Evolutionary conservation across 148 eudicot genomes (phyloP).

Genomic region (Rhododendron kiyosumense): DNA sequence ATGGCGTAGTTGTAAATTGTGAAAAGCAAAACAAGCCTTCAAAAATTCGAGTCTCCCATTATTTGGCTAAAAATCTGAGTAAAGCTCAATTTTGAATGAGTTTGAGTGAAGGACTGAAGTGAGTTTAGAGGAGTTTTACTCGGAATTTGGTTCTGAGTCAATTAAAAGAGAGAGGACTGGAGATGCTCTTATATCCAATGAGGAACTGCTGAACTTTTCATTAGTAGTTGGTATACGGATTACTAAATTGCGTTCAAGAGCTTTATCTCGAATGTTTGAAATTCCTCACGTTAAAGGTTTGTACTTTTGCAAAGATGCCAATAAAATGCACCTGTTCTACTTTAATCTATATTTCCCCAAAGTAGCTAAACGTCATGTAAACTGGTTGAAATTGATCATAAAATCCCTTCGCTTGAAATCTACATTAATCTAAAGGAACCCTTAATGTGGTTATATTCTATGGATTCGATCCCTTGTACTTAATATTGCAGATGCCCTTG

Average conservation of each 20-base stretch:
- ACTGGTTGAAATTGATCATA: neutral
- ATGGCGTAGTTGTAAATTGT: no score
- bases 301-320: neutral
- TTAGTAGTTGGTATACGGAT: no score
- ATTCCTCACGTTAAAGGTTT: no score
- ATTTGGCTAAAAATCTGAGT: neutral
- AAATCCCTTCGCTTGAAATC: neutral
- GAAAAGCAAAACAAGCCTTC: neutral
- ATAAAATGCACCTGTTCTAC: neutral
- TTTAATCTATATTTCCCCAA: neutral
- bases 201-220: neutral
- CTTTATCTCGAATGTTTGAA: no score
- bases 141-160: neutral
- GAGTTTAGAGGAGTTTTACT: neutral
- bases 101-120: neutral
- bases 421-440: neutral
- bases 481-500: neutral
- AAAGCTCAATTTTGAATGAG: neutral
- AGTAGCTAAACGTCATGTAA: neutral
- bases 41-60: neutral
- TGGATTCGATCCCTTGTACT: neutral
- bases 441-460: neutral
- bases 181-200: neutral
- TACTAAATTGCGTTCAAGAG: no score
- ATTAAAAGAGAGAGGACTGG: neutral